These are phyloP conservation scores for Ceratobasidium sp. DNA, from an alignment of 1,284 basidiomycete species.

Conservation along the genomic window DNA sequence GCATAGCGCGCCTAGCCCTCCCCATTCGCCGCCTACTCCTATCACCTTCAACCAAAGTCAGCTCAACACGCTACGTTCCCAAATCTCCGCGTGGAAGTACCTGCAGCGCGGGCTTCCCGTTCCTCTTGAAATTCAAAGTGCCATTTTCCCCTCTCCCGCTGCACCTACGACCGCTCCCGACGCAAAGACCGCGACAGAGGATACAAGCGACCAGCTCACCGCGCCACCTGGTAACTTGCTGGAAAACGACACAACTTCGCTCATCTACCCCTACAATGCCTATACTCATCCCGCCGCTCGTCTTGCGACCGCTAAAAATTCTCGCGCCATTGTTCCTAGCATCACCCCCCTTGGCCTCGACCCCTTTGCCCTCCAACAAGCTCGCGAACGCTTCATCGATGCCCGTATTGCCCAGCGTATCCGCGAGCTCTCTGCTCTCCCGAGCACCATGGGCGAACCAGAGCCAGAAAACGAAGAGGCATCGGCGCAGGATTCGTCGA, in stretches of 20 bases:
- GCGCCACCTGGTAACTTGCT: conserved; percentile 57
- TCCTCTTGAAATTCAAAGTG: conserved; percentile 81
- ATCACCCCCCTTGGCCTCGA: conserved; percentile 95
- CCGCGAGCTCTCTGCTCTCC: conserved; percentile 85
- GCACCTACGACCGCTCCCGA: conserved; percentile 57
- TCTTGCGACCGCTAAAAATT: conserved; percentile 75
- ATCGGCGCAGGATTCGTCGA: conserved; percentile 52
- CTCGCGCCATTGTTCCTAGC: conserved; percentile 86
- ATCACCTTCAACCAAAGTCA: conserved; percentile 82
- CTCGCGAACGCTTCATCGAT: conserved; percentile 91
- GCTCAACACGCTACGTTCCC: conserved; percentile 84
- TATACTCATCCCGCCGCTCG: conserved; percentile 84
- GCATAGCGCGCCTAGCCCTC: conserved; percentile 47
- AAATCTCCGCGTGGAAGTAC: conserved; percentile 91
- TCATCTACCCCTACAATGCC: conserved; percentile 97
- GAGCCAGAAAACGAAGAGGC: conserved; percentile 66
- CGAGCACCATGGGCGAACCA: conserved; percentile 85
- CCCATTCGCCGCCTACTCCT: conserved; percentile 71
- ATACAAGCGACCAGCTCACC: conserved; percentile 51
- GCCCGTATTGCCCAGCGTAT: conserved; percentile 91
- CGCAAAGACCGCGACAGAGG: conserved; percentile 47
- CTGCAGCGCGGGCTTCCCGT: conserved; percentile 83
- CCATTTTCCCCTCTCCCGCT: conserved; percentile 70
- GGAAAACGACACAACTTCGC: conserved; percentile 82
- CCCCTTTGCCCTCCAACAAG: conserved; percentile 88